Percentiles rank a stretch among this genome's conserved stretches.
Evolutionary conservation across 1,139 yeast genomes (phyloP).

Genomic region (Taphrina deformans): DNA sequence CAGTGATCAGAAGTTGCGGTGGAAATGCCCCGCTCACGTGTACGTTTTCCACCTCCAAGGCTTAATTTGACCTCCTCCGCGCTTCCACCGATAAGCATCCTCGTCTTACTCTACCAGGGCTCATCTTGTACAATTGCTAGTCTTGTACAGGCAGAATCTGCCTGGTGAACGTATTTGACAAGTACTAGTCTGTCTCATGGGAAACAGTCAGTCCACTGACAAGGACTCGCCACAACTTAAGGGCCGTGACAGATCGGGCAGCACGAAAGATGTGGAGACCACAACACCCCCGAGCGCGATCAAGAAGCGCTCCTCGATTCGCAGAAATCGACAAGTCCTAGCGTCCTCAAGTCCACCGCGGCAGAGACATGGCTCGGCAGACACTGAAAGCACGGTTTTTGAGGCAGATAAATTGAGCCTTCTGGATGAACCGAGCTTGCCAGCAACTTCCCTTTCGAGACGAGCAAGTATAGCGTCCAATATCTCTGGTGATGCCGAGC

Average conservation of each 20-base stretch:
- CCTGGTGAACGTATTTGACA: no score
- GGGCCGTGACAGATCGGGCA: constrained; percentile 9
- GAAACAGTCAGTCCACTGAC: constrained; percentile 16
- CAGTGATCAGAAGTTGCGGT: not conserved
- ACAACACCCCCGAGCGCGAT: constrained; percentile 18
- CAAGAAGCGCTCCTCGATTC: constrained; percentile 22
- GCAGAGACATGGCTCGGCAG: constrained; percentile 19
- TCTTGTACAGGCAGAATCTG: no score
- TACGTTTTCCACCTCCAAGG: not conserved
- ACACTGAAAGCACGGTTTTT: constrained; percentile 16
- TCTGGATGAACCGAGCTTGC: constrained; percentile 15
- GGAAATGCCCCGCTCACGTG: not conserved
- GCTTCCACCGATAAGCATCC: not conserved
- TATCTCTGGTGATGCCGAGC: not conserved
- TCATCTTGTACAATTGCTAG: no score
- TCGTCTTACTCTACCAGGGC: not conserved
- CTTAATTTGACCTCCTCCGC: not conserved
- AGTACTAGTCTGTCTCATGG: not conserved
- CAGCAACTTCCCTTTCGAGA: constrained; percentile 10
- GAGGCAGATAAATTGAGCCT: constrained; percentile 8
- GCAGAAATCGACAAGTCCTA: constrained; percentile 11
- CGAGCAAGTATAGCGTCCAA: constrained; percentile 10
- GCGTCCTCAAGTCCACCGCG: constrained; percentile 26
- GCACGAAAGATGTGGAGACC: constrained; percentile 11
- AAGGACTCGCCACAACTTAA: not conserved